A percentile compares a stretch with the other conserved stretches of the same genome.
Conservation (phyloP, 2,329 filamentous ascomycete species). For the Phoma sp. region DNA sequence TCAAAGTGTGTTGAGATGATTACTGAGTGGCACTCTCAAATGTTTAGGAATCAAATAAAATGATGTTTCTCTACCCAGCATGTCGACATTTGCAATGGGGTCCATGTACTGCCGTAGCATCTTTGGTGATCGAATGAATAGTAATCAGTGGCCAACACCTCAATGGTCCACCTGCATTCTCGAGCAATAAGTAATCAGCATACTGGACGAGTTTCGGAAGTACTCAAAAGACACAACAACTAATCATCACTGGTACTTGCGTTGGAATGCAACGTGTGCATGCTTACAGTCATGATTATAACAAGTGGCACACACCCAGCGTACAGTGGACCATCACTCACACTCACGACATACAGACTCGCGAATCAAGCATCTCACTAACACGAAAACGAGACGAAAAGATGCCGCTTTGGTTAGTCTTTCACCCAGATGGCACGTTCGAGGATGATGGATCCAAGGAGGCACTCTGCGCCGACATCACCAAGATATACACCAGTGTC, state of each 20-base stretch:
- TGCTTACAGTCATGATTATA: background rate
- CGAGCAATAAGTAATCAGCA: background rate
- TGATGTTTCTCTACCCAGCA: background rate
- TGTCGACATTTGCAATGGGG: background rate
- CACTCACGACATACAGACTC: background rate
- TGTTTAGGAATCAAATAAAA: background rate
- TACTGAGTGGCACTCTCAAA: background rate
- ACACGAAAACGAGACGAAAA: background rate
- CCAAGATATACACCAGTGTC: constrained; percentile 48
- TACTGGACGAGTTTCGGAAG: background rate
- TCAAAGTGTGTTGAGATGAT: background rate
- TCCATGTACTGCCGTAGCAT: background rate
- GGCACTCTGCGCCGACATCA: constrained; percentile 46
- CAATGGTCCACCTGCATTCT: background rate
- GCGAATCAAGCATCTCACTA: background rate
- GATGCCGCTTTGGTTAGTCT: constrained; percentile 55
- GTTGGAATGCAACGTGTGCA: background rate
- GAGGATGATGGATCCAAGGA: constrained; percentile 37
- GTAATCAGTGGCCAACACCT: constrained; percentile 2
- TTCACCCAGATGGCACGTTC: constrained; percentile 48
- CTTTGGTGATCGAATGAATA: background rate
- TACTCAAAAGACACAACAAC: background rate
- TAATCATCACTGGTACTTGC: background rate
- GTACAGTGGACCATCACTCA: background rate
- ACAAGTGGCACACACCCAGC: background rate